Conservation (phyloP, 306 rosid genomes). For the Cucumis cinereus region DNA sequence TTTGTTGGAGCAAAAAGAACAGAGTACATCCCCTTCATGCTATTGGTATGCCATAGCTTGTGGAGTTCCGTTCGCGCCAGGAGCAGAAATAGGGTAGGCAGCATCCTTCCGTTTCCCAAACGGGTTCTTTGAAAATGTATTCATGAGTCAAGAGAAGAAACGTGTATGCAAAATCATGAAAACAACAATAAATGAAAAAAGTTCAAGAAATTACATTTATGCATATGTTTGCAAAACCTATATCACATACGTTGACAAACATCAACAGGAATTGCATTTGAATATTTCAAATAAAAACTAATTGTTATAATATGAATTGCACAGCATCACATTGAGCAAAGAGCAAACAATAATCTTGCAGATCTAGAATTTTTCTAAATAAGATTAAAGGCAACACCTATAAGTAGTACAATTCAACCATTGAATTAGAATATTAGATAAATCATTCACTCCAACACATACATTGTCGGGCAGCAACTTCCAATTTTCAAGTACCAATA, state of each 20-base stretch:
- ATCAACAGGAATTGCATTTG: not conserved
- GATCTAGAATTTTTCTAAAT: not conserved
- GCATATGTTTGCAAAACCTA: not conserved
- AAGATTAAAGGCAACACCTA: not conserved
- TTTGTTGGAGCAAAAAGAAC: conserved; percentile 68
- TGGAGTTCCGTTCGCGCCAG: conserved; percentile 59
- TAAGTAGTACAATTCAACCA: not conserved
- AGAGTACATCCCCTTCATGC: conserved; percentile 97
- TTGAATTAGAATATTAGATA: not conserved
- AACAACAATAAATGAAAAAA: not conserved
- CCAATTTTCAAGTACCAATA: not conserved
- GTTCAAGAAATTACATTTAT: not conserved
- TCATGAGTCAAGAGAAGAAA: conserved; percentile 41
- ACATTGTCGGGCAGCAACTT: not conserved
- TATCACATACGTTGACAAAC: not conserved
- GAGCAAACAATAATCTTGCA: not conserved
- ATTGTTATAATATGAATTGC: not conserved
- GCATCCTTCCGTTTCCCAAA: conserved; percentile 91
- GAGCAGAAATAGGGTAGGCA: conserved; percentile 27
- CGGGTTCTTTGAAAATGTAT: conserved; percentile 88
- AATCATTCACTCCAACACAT: not conserved
- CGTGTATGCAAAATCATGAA: not conserved
- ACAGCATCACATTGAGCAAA: not conserved
- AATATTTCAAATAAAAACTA: not conserved
- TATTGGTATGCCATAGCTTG: conserved; percentile 72